Percentiles rank a stretch among this genome's conserved stretches.
Evolutionary conservation across 2,329 filamentous ascomycete genomes (phyloP).

Genomic region (Stromatinia cepivora): DNA sequence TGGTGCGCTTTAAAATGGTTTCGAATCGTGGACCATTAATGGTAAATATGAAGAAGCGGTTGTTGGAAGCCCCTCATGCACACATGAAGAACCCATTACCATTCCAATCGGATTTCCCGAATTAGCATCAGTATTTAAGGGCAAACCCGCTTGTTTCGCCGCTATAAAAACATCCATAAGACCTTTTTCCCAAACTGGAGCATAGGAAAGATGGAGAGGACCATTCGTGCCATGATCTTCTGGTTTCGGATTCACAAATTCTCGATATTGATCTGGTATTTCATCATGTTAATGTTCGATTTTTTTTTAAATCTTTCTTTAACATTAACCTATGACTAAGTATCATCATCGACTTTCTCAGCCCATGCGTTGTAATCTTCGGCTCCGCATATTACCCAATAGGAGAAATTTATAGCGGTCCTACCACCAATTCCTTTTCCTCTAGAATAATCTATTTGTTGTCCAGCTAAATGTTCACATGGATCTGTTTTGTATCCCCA

Average conservation of each 20-base stretch:
- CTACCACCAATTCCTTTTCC: constrained; percentile 45
- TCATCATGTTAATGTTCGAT: constrained; percentile 55
- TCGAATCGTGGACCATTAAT: constrained; percentile 51
- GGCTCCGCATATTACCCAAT: constrained; percentile 54
- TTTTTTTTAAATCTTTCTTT: constrained; percentile 49
- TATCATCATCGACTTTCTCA: constrained; percentile 53
- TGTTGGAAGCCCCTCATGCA: constrained; percentile 49
- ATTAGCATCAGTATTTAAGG: constrained; percentile 56
- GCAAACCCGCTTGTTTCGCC: constrained; percentile 51
- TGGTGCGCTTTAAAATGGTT: constrained; percentile 49
- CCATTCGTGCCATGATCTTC: constrained; percentile 53
- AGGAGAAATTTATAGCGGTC: constrained; percentile 45
- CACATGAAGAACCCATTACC: constrained; percentile 51
- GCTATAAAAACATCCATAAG: constrained; percentile 48
- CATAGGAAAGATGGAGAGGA: constrained; percentile 51
- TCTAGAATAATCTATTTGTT: constrained; percentile 39
- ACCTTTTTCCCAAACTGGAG: constrained; percentile 51
- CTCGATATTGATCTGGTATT: constrained; percentile 42
- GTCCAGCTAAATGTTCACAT: constrained; percentile 33
- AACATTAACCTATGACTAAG: constrained; percentile 56
- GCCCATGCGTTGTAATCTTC: constrained; percentile 66
- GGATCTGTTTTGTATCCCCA: constrained; percentile 37
- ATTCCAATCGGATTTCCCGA: constrained; percentile 60
- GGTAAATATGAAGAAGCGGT: constrained; percentile 54
- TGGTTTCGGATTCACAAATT: constrained; percentile 50